These are phyloP conservation scores for Aspergillus piperis DNA, from an alignment of 2,329 filamentous ascomycete genomes.

Conservation along the genomic window DNA sequence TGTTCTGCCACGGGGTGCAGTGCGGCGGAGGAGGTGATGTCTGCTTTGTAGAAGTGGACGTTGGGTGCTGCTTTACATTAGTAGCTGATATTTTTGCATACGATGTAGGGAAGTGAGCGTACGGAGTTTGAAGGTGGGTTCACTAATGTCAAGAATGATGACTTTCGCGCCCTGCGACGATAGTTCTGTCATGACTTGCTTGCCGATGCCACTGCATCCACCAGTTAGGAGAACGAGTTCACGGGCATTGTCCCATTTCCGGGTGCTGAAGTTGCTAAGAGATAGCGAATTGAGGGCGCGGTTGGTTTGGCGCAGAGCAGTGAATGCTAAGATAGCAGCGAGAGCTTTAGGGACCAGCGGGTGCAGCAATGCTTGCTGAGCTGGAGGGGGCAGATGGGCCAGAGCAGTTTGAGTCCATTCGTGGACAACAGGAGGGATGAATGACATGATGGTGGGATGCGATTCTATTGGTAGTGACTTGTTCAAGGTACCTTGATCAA, in stretches of 20 bases:
- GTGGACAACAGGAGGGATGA: slow-evolving; percentile 16
- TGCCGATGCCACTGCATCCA: slow-evolving; percentile 43
- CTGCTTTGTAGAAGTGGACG: slow-evolving; percentile 36
- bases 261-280: slow-evolving; percentile 31
- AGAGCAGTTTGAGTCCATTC: slow-evolving; percentile 29
- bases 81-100: not conserved
- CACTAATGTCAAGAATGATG: slow-evolving; percentile 41
- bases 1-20: slow-evolving; percentile 37
- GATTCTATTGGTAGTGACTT: not conserved
- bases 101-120: slow-evolving; percentile 1
- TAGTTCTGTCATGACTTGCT: slow-evolving; percentile 38
- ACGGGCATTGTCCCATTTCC: slow-evolving; percentile 27
- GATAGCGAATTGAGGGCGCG: slow-evolving; percentile 30
- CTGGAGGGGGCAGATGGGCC: slow-evolving; percentile 28
- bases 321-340: slow-evolving; percentile 25
- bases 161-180: slow-evolving; percentile 32
- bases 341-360: slow-evolving; percentile 32
- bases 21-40: slow-evolving; percentile 39
- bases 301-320: slow-evolving; percentile 32
- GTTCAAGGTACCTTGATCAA: not conserved
- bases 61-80: not conserved
- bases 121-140: slow-evolving; percentile 35
- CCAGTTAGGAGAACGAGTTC: slow-evolving; percentile 42
- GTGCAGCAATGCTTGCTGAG: slow-evolving; percentile 29
- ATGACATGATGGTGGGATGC: not conserved